Conservation (phyloP, 176 grass and related monocot genomes). For the Carex pumila region DNA sequence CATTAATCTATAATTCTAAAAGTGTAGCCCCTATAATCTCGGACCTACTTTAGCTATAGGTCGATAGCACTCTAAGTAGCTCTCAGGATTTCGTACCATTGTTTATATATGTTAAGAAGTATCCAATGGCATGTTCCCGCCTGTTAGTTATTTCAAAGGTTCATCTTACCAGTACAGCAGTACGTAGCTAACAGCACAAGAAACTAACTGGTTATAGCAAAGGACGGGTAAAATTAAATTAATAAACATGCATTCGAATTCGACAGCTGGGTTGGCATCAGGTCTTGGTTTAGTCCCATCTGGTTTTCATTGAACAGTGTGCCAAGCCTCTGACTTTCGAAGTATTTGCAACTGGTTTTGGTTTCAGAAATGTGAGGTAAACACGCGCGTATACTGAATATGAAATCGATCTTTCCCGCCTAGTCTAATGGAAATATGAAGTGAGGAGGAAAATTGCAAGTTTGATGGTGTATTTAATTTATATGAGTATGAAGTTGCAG, state of each 20-base stretch:
- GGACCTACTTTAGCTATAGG: background rate
- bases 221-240: background rate
- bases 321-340: background rate
- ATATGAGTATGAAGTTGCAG: background rate
- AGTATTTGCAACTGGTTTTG: background rate
- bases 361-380: background rate
- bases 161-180: background rate
- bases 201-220: background rate
- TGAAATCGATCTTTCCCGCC: background rate
- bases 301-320: background rate
- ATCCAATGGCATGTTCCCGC: constrained; percentile 19
- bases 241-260: background rate
- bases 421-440: background rate
- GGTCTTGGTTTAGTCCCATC: background rate
- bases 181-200: background rate
- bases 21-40: background rate
- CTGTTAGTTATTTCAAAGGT: background rate
- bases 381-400: background rate
- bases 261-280: background rate
- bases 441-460: background rate
- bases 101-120: background rate
- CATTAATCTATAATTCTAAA: background rate
- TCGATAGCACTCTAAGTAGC: background rate
- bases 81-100: background rate
- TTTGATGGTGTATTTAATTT: background rate